phyloP scores from a whole-genome alignment of 352 stramenopile species.

The Blastocystis sp. region DNA sequence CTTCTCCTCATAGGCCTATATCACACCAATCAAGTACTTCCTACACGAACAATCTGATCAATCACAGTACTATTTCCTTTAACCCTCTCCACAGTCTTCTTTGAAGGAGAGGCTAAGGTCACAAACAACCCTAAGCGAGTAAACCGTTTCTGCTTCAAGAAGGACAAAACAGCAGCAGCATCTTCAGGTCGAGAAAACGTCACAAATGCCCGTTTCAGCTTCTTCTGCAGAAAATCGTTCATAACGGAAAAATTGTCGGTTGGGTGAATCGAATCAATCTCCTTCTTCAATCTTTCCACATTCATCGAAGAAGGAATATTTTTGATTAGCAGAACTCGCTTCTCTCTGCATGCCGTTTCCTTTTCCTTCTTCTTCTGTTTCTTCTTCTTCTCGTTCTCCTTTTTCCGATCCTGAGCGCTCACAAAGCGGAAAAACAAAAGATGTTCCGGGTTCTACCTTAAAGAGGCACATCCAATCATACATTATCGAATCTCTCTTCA shows the following conservation, averaged over 20 bases:
- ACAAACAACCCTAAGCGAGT: not conserved
- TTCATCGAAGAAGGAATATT: not conserved
- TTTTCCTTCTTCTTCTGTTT: not conserved
- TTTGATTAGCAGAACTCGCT: not conserved
- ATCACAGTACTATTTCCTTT: too few relatives aligned
- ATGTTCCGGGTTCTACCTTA: not conserved
- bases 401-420: not conserved
- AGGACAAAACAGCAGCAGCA: not conserved
- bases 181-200: not conserved
- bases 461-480: not conserved
- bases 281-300: not conserved
- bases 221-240: too few relatives aligned
- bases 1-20: not conserved
- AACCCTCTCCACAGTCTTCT: not conserved
- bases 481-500: not conserved
- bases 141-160: not conserved
- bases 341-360: not conserved
- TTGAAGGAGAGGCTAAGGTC: not conserved
- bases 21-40: not conserved
- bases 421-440: not conserved
- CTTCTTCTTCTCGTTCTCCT: slow-evolving; percentile 1
- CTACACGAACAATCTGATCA: not conserved
- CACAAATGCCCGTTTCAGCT: not conserved
- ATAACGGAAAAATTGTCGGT: too few relatives aligned
- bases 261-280: not conserved